Base-by-base conservation (phyloP, 352 stramenopile genomes). In the Phytopythium aichiense region DNA sequence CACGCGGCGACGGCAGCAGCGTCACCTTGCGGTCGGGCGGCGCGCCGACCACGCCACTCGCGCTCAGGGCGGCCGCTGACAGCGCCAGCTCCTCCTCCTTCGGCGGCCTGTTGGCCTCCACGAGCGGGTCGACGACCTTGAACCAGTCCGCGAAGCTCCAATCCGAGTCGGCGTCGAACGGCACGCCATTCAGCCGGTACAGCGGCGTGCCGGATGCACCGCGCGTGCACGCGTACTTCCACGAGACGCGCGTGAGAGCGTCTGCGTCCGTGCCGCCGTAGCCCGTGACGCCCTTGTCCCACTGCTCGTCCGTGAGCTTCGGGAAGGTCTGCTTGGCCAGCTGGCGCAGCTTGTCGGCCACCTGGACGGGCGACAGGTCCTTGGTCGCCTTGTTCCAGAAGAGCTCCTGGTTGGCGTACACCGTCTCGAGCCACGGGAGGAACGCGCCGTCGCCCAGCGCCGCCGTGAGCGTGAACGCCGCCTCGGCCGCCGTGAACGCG, bases 301-400 rank as follows among this genome's bases (percentile, higher is more conserved):
- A 94, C 40, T 92, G 76, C 43, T 68, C 67, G 31, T 87, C 71
- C 13, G 74, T 87, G 45, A 94, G 65, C 7, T 61, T 64, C 11
- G 85, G 72, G 52, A 92, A 91, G 22, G 85, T 91, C 61, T 76
- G 69, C 57, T 91, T 72, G 49, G 85, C 85, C 18, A 94, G 58
- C 23, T 57, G 49, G 35, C 73, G 81, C 28, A 92, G 77, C 58
- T 89, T 79, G 15, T 76, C 69, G 16, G 70, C 71, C 56, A 92
- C 82, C 73, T 92, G 61, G n/a, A 91, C 66, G 8, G 84, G 72
- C 30, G 71, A 85, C 51, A 90, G 54, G 43, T 92, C 84, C 62
- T 94, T 89, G n/a, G 85, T 94, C 28, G 61, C 59, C 63, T 90
- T 89, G 76, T 94, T 91, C 77, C 76, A 92, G 59, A 81, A 92